Evolutionary conservation across 2,329 filamentous ascomycete genomes (phyloP).

Genomic region (Colletotrichum abscissum): DNA sequence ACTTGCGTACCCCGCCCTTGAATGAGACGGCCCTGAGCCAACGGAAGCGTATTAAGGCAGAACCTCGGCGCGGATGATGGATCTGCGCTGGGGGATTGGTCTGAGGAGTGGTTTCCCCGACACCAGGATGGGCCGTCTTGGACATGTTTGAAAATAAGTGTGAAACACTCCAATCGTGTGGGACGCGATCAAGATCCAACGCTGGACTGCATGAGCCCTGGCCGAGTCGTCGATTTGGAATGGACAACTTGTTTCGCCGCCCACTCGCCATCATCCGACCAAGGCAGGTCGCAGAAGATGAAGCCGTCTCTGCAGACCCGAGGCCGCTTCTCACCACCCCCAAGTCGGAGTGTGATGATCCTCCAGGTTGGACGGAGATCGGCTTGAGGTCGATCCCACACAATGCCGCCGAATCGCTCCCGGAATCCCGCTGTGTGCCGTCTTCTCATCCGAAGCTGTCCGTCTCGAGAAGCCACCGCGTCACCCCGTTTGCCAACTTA

Average conservation of each 20-base stretch:
- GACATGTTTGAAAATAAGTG: constrained; percentile 26
- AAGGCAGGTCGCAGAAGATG: neutral
- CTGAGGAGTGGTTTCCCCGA: neutral
- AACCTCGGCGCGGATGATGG: constrained; percentile 6
- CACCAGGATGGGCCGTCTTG: constrained; percentile 24
- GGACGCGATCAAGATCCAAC: constrained; percentile 29
- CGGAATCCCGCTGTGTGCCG: neutral
- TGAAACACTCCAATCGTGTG: constrained; percentile 32
- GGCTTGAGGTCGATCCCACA: neutral
- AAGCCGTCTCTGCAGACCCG: neutral
- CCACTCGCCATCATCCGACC: neutral
- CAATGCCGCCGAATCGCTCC: neutral
- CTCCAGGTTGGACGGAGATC: neutral
- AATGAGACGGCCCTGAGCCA: constrained; percentile 1
- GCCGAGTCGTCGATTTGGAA: constrained; percentile 25
- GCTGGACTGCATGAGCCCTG: constrained; percentile 22
- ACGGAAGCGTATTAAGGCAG: constrained; percentile 12
- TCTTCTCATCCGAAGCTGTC: neutral
- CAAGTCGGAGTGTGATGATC: neutral
- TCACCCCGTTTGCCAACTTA: no score
- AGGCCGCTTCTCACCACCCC: neutral
- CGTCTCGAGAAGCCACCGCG: no score
- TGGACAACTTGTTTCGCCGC: constrained; percentile 15
- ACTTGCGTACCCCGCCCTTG: constrained; percentile 5
- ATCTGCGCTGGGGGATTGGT: constrained; percentile 3